Evolutionary conservation across 495 filamentous ascomycete genomes (phyloP), one percentile per base, ranked within the genome.

Genomic region (Penicillium arizonense): DNA sequence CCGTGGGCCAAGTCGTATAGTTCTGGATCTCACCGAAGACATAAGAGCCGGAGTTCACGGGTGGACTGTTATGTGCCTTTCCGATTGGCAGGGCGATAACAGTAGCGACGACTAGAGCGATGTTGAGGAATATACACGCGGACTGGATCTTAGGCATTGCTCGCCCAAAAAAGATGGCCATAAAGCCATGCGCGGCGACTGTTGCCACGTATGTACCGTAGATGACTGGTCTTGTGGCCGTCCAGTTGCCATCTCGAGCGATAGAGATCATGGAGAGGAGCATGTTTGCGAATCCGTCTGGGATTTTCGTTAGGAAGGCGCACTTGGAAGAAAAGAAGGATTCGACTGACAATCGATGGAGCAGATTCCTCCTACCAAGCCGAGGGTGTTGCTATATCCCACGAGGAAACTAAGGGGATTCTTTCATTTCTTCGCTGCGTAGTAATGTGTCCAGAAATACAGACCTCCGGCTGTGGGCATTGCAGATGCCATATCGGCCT

Each of bases 401-500:
- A 89, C 85, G 24, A 89, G 63, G 60, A 87, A 89, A 57, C 82
- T 82, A 8, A 89, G 64, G 8, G 82, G 76, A 61, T 85, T 86
- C 45, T 84, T 76, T 40, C 74, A 81, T 42, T 78, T 79, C 10
- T 79, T 77, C 4, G 75, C 77, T 20, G 79, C 73, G 61, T 86
- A 87, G 69, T 81, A 85, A 55, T 87, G 84, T 5, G 86, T 88
- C 86, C 85, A 86, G 76, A 81, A 87, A 60, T 87, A 87, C 4
- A 88, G 68, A 10, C 84, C 85, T 9, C 86, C 86, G 16, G 80
- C 81, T 5, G 86, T 89, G 13, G 86, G 86, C 83, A 89, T 87
- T 2, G 85, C 81, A 32, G 78, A 82, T 7, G 82, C 85, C 49
- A 88, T 66, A 62, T 88, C 85, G 20, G 85, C 84, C 76, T 79